phyloP scores from a whole-genome alignment of 225 moss, liverwort and hornwort genomes.

The Physcomitrellopsis africana region DNA sequence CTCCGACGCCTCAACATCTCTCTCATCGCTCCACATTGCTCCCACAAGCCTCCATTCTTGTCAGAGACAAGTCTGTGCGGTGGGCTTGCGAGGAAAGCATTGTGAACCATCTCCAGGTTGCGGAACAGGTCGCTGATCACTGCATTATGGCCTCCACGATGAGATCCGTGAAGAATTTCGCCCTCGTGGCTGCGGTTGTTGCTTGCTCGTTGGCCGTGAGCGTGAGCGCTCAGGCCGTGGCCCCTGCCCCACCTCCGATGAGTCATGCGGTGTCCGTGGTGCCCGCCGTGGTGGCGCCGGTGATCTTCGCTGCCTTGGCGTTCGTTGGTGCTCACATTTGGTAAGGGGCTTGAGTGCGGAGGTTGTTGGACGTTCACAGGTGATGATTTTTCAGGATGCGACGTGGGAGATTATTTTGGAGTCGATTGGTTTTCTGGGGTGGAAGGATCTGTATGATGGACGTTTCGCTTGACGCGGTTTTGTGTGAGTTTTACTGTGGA shows the following conservation, averaged over 20 bases:
- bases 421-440: background rate
- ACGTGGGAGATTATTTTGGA: constrained; percentile 12
- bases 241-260: constrained; percentile 18
- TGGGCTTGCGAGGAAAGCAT: background rate
- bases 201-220: constrained; percentile 30
- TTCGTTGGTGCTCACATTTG: constrained; percentile 33
- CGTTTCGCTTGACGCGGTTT: background rate
- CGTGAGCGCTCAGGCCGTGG: constrained; percentile 24
- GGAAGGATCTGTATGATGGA: constrained; percentile 5
- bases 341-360: constrained; percentile 1
- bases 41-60: too few relatives aligned
- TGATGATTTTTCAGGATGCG: background rate
- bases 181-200: constrained; percentile 19
- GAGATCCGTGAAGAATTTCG: constrained; percentile 30
- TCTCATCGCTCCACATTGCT: background rate
- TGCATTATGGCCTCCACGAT: constrained; percentile 18
- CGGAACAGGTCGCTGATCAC: background rate
- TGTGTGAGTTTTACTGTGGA: background rate
- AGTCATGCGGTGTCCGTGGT: constrained; percentile 8
- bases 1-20: background rate
- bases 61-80: background rate
- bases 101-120: too few relatives aligned
- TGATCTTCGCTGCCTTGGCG: constrained; percentile 24
- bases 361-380: background rate
- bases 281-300: constrained; percentile 35